These are phyloP conservation scores for Lithospermum erythrorhizon DNA, from an alignment of 257 asterid species.

Conservation along the genomic window DNA sequence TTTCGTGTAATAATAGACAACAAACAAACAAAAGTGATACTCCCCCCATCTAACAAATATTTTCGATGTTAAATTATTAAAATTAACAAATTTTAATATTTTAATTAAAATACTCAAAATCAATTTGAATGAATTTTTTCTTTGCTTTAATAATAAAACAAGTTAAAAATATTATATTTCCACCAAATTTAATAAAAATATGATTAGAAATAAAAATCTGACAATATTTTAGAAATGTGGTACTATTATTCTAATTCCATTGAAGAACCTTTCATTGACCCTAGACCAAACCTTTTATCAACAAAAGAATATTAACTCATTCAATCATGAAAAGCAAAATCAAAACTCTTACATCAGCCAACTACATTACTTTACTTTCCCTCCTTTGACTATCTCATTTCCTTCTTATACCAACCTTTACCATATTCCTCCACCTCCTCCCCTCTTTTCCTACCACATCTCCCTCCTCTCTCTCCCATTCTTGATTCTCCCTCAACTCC, in stretches of 20 bases:
- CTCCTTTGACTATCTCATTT: conserved; percentile 8
- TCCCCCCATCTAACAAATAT: too few relatives aligned
- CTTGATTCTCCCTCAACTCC: conserved; percentile 19
- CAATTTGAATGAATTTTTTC: too few relatives aligned
- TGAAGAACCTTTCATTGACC: conserved; percentile 35
- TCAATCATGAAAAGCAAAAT: background rate
- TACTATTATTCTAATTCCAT: background rate
- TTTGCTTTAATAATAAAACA: too few relatives aligned
- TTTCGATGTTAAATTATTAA: too few relatives aligned
- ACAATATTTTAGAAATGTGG: too few relatives aligned
- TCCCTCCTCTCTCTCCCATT: conserved; percentile 1
- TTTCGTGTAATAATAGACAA: background rate
- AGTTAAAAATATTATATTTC: too few relatives aligned
- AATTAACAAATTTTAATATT: too few relatives aligned
- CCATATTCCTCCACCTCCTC: conserved; percentile 1
- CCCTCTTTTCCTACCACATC: too few relatives aligned
- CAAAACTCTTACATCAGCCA: conserved; percentile 24
- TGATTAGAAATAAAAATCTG: too few relatives aligned
- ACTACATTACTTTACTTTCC: conserved; percentile 11
- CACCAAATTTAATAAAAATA: too few relatives aligned
- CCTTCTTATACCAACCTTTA: conserved; percentile 15
- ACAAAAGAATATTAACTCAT: conserved; percentile 5
- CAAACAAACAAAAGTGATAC: conserved; percentile 1
- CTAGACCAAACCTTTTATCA: conserved; percentile 14
- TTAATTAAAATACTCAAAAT: too few relatives aligned